Evolutionary conservation across 1,284 basidiomycete genomes (phyloP).

Genomic region (Pseudozyma pruni): DNA sequence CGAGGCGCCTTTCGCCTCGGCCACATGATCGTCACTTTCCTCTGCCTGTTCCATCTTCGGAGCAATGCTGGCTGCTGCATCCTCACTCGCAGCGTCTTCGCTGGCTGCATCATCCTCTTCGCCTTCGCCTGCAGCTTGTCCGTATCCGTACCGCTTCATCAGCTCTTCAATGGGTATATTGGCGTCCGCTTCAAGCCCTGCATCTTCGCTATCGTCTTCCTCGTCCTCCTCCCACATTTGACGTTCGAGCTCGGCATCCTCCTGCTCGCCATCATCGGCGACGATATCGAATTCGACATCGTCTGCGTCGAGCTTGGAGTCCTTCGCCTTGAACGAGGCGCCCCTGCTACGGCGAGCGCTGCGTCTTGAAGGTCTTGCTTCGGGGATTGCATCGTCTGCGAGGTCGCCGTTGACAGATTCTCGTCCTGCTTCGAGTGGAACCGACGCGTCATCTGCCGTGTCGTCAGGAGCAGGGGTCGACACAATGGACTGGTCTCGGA

Average conservation of each 20-base stretch:
- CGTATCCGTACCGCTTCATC: slow-evolving; percentile 70
- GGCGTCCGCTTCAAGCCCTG: slow-evolving; percentile 71
- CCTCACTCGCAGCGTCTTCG: slow-evolving; percentile 21
- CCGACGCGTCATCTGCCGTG: not conserved
- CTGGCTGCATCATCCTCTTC: slow-evolving; percentile 33
- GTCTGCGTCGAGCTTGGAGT: slow-evolving; percentile 25
- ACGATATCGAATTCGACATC: slow-evolving; percentile 33
- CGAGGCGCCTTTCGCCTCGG: slow-evolving; percentile 10
- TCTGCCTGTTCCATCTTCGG: slow-evolving; percentile 8
- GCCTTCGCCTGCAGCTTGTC: slow-evolving; percentile 17
- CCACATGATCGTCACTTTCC: slow-evolving; percentile 8
- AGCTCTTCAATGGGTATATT: slow-evolving; percentile 73
- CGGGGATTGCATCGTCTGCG: not conserved
- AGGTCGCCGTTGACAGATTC: not conserved
- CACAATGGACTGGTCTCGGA: slow-evolving; percentile 9
- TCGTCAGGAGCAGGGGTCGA: slow-evolving; percentile 10
- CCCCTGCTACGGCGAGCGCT: slow-evolving; percentile 3
- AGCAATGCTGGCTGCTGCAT: not conserved
- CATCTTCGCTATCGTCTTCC: slow-evolving; percentile 71
- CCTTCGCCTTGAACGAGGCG: slow-evolving; percentile 7
- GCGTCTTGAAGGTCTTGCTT: slow-evolving; percentile 4
- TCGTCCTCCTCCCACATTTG: slow-evolving; percentile 65
- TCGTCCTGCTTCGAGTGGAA: too few species aligned
- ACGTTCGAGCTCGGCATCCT: slow-evolving; percentile 64
- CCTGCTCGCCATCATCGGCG: slow-evolving; percentile 49